Percentiles rank a stretch among this genome's conserved stretches.
Conservation (phyloP, 2,329 filamentous ascomycete genomes). For the Colletotrichum godetiae region DNA sequence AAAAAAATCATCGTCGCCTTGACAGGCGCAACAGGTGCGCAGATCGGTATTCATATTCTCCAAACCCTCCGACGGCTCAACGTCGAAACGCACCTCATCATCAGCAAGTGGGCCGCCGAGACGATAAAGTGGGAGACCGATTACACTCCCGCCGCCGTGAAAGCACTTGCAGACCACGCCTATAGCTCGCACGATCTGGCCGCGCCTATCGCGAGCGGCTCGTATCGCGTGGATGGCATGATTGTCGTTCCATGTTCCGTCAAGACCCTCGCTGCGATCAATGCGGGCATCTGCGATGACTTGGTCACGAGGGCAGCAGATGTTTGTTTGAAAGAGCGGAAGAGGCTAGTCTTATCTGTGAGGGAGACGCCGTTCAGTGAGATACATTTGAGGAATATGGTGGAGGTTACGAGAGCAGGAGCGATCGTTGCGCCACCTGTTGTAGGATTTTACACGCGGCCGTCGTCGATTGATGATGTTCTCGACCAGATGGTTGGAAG, state of each 20-base stretch:
- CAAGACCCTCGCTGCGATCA: constrained; percentile 58
- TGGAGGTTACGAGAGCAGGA: constrained; percentile 48
- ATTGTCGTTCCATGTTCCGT: constrained; percentile 60
- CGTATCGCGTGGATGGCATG: constrained; percentile 57
- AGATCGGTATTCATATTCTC: constrained; percentile 54
- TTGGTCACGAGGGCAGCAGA: constrained; percentile 57
- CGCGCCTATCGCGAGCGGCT: constrained; percentile 56
- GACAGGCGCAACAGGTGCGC: constrained; percentile 61
- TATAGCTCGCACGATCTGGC: constrained; percentile 54
- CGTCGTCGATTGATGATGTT: constrained; percentile 52
- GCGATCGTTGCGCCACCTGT: constrained; percentile 58
- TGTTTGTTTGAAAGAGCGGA: constrained; percentile 57
- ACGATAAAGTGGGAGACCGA: constrained; percentile 57
- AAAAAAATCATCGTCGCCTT: constrained; percentile 58
- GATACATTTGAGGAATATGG: constrained; percentile 60
- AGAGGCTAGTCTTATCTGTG: constrained; percentile 51
- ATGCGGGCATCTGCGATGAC: constrained; percentile 55
- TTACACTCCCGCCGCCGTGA: neutral
- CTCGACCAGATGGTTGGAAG: constrained; percentile 58
- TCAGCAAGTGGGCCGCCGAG: constrained; percentile 60
- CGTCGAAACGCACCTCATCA: constrained; percentile 60
- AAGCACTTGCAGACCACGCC: constrained; percentile 1
- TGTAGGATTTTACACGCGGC: constrained; percentile 55
- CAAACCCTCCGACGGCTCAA: constrained; percentile 51
- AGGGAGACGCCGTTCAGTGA: constrained; percentile 59